phyloP scores from a whole-genome alignment of 1,284 basidiomycete species.

The Trichosporon ovoides region DNA sequence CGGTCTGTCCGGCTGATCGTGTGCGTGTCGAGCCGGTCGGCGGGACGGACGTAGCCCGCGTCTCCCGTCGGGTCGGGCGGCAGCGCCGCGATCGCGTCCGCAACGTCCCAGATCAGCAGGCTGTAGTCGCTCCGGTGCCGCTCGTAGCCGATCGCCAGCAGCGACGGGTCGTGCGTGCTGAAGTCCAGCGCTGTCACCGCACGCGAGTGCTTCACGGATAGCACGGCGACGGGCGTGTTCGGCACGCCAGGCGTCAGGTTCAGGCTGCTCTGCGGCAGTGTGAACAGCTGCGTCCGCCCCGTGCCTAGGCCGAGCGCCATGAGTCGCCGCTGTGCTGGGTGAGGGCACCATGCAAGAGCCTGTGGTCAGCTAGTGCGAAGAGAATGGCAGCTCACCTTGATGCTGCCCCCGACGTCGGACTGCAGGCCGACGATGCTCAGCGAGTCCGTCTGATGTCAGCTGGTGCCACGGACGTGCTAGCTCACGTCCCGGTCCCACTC shows the following conservation, averaged over 20 bases:
- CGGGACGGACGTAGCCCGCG: slow-evolving; percentile 5
- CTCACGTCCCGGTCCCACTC: slow-evolving; percentile 38
- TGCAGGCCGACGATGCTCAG: slow-evolving; percentile 42
- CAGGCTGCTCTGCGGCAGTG: slow-evolving; percentile 35
- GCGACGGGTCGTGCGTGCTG: slow-evolving; percentile 37
- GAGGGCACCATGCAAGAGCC: slow-evolving; percentile 43
- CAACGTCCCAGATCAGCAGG: slow-evolving; percentile 46
- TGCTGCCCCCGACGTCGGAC: slow-evolving; percentile 38
- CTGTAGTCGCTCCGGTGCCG: slow-evolving; percentile 45
- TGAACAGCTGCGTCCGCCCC: slow-evolving; percentile 35
- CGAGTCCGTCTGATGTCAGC: slow-evolving; percentile 25
- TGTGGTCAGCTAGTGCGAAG: slow-evolving; percentile 7
- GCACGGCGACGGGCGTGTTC: slow-evolving; percentile 22
- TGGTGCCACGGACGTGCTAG: not conserved
- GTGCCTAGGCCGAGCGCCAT: slow-evolving; percentile 36
- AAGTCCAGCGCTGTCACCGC: slow-evolving; percentile 42
- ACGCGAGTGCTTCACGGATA: slow-evolving; percentile 40
- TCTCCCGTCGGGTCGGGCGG: slow-evolving; percentile 19
- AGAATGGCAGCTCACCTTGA: slow-evolving; percentile 9
- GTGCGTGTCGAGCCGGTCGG: slow-evolving; percentile 12
- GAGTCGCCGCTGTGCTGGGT: slow-evolving; percentile 33
- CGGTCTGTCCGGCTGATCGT: slow-evolving; percentile 11
- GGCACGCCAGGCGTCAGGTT: slow-evolving; percentile 16
- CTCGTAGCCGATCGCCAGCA: slow-evolving; percentile 43
- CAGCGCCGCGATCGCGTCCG: slow-evolving; percentile 27